Base-by-base conservation (phyloP, 1,139 yeast genomes). In the Saccharomyces hybrid region DNA sequence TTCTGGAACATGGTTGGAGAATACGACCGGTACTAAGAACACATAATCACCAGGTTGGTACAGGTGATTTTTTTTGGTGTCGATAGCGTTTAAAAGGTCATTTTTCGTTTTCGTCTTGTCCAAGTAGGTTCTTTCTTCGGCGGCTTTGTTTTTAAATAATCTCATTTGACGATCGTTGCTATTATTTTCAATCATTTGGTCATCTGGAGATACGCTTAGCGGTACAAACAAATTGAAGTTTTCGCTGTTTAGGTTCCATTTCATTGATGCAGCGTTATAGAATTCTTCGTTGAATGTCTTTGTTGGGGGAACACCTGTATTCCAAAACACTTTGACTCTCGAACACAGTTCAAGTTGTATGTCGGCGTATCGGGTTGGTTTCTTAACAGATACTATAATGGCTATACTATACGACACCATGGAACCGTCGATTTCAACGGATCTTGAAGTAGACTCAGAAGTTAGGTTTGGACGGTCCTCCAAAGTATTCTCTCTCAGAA, bases 1-100 rank as follows among this genome's bases (percentile, higher is more conserved):
- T 54, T 90, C 93, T 0, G 96, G 93, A 4, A 87, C 79, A 58
- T 78, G 79, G 48, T 85, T 79, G 1, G 93, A 89, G 54, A 88
- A 78, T 2, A 85, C 73, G 2, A 86, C 73, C 0, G 96, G 95
- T 48, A 90, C 73, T 48, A 88, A 71, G 67, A 86, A 90, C 1
- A 89, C 83, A 65, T 90, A 90, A 64, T 86, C 81, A 31, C 97
- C 96, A 8, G 96, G 68, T 50, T 64, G 63, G 29, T 62, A 60
- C 29, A 52, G 52, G 14, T 60, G 58, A 14, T 52, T 50, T 19
- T 53, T 50, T 9, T 42, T 52, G 16, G 53, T 12, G 26, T 56
- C 56, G 16, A 64, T 28, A 5, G 55, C 48, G 4, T 57, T 54
- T 27, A 63, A 38, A 9, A 65, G 55, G 6, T 55, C 52, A 3